Evolutionary conservation across 2,329 filamentous ascomycete genomes (phyloP), one percentile per base, ranked within the genome.

Genomic region (Helotiales sp.): DNA sequence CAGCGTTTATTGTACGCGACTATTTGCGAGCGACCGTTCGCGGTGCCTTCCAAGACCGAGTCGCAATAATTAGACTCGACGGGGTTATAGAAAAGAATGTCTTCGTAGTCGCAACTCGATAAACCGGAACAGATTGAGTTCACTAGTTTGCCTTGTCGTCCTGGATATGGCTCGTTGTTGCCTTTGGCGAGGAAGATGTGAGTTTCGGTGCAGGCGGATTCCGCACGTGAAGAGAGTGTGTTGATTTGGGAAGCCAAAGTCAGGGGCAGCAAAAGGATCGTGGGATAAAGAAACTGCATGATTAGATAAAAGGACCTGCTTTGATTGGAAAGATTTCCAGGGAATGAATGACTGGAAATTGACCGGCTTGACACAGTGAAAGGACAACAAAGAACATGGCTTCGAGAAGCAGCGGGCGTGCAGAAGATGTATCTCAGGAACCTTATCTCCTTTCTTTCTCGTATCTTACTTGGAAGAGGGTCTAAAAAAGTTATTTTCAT

Each of bases 1-100:
- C 80, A 83, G 17, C 74, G 73, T 69, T 77, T 72, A 70, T 77
- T 77, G 70, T 82, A 82, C 0, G 75, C 77, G 6, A 74, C 76
- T 67, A 83, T 80, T 71, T 82, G 79, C 15, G 65, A 59, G 30
- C 77, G 67, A 4, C 80, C 79, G 58, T 78, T 78, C 45, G 67
- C 70, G 8, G 74, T 74, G 1, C 81, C 81, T 43, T 79, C 76
- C 6, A 75, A 74, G 8, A 82, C 77, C 1, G 79, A 77, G 26
- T 74, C 68, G 73, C 78, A 81, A 73, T 80, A 81, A 1, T 15
- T 6, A 17, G 72, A 69, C 17, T 73, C 71, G 63, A 75, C 72
- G 1, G 50, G 32, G 68, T 73, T 66, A 28, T 61, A 61, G 58
- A 60, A 78, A 43, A 74, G 69, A 45, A 81, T 75, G 68, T 80